phyloP scores from a whole-genome alignment of 2,329 filamentous ascomycete species.

The Pseudogymnoascus sp. region DNA sequence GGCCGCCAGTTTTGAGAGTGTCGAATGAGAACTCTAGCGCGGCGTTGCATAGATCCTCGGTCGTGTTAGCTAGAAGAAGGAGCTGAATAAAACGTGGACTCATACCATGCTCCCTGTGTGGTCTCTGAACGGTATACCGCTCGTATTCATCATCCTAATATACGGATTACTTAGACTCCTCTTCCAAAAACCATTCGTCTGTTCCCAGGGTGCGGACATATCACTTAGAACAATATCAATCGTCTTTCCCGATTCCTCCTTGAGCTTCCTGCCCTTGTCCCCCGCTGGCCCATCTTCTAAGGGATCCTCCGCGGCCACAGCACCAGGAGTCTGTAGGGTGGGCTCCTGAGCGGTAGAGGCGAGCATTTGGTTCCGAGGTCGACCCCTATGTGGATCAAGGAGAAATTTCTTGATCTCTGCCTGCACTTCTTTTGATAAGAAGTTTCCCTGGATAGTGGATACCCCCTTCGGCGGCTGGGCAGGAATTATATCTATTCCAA shows the following conservation, averaged over 20 bases:
- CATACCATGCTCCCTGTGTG: conserved; percentile 77
- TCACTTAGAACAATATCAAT: conserved; percentile 95
- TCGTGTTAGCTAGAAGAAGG: neutral
- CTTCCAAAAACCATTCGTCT: conserved; percentile 69
- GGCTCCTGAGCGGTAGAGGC: conserved; percentile 14
- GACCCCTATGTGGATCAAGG: conserved; percentile 50
- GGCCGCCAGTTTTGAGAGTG: conserved; percentile 71
- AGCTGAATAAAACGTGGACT: neutral
- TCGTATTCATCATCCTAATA: conserved; percentile 99
- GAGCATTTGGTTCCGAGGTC: conserved; percentile 31
- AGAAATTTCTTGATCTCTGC: conserved; percentile 71
- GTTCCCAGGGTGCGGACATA: conserved; percentile 96
- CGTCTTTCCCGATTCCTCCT: conserved; percentile 42
- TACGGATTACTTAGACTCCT: conserved; percentile 93
- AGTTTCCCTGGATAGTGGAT: conserved; percentile 93
- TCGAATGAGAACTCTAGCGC: conserved; percentile 81
- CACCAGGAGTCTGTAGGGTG: conserved; percentile 3
- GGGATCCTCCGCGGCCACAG: conserved; percentile 2
- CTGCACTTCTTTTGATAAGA: conserved; percentile 68
- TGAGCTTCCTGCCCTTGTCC: conserved; percentile 27
- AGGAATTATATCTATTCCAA: conserved; percentile 92
- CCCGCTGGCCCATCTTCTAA: conserved; percentile 24
- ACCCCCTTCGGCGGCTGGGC: conserved; percentile 84
- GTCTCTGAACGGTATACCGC: conserved; percentile 76
- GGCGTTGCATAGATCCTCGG: conserved; percentile 78